Evolutionary conservation across 1,139 yeast species (phyloP).

Genomic region (Keqinozyma sinolaborantium): DNA sequence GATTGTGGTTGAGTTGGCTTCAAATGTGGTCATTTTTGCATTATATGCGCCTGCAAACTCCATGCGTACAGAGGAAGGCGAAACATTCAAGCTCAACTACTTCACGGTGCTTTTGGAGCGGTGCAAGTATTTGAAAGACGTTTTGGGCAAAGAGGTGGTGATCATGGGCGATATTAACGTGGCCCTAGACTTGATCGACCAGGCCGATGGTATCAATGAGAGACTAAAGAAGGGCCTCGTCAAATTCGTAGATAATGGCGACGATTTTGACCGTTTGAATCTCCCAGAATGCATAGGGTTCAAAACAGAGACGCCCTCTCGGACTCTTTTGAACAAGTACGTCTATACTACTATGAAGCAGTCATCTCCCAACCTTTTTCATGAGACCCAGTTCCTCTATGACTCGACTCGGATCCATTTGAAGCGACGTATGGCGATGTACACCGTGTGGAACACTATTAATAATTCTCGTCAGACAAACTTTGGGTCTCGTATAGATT

Average conservation of each 20-base stretch:
- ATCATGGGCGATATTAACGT: conserved; percentile 89
- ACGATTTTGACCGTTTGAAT: conserved; percentile 41
- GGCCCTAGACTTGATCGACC: conserved; percentile 73
- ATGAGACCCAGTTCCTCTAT: conserved; percentile 32
- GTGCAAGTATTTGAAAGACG: conserved; percentile 44
- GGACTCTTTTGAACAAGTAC: conserved; percentile 42
- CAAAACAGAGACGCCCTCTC: conserved; percentile 37
- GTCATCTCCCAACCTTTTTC: conserved; percentile 4
- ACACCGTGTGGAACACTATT: conserved; percentile 90
- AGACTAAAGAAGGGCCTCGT: conserved; percentile 24
- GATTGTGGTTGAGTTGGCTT: conserved; percentile 67
- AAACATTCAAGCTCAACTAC: conserved; percentile 55
- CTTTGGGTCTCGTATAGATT: conserved; percentile 85
- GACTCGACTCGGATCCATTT: conserved; percentile 66
- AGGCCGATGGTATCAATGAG: conserved; percentile 65
- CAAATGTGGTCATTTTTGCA: conserved; percentile 61
- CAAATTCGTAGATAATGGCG: conserved; percentile 18
- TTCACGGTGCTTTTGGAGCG: conserved; percentile 57
- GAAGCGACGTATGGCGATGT: conserved; percentile 60
- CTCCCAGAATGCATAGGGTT: conserved; percentile 35
- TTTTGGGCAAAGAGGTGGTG: conserved; percentile 61
- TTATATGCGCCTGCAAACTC: conserved; percentile 95
- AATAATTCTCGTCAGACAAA: conserved; percentile 78
- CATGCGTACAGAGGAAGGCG: conserved; percentile 65
- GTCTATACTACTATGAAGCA: conserved; percentile 15